These are phyloP conservation scores for Euclidium syriacum DNA, from an alignment of 345 rosid genomes.

Conservation along the genomic window DNA sequence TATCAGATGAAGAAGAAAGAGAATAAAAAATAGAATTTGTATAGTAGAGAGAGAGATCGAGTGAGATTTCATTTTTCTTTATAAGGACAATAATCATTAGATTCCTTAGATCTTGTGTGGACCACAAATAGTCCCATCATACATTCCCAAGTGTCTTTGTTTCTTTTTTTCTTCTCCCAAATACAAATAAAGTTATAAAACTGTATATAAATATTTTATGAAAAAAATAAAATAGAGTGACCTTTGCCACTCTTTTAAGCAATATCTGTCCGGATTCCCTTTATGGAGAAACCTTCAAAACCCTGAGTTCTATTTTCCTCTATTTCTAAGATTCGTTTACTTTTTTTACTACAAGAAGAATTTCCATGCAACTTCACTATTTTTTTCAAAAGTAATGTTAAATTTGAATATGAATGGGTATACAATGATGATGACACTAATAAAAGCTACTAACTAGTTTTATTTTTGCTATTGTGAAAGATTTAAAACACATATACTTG, in stretches of 20 bases:
- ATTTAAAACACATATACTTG: too few species aligned
- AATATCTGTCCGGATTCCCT: slow-evolving; percentile 25
- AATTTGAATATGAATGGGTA: too few species aligned
- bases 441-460: too few species aligned
- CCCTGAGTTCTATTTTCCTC: slow-evolving; percentile 12
- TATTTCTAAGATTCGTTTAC: slow-evolving; percentile 12
- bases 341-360: background rate
- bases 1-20: background rate
- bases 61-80: slow-evolving; percentile 27
- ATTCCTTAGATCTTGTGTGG: slow-evolving; percentile 37
- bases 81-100: slow-evolving; percentile 30
- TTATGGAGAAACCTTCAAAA: slow-evolving; percentile 18
- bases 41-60: slow-evolving; percentile 15
- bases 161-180: slow-evolving; percentile 3
- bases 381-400: background rate
- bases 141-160: slow-evolving; percentile 26
- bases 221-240: background rate
- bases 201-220: background rate
- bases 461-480: background rate
- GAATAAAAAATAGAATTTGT: slow-evolving; percentile 19
- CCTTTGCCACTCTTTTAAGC: slow-evolving; percentile 36
- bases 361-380: background rate
- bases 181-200: background rate
- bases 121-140: slow-evolving; percentile 31
- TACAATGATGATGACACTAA: too few species aligned